These are phyloP conservation scores for Tuber brumale DNA, from an alignment of 495 filamentous ascomycete genomes.

Conservation along the genomic window DNA sequence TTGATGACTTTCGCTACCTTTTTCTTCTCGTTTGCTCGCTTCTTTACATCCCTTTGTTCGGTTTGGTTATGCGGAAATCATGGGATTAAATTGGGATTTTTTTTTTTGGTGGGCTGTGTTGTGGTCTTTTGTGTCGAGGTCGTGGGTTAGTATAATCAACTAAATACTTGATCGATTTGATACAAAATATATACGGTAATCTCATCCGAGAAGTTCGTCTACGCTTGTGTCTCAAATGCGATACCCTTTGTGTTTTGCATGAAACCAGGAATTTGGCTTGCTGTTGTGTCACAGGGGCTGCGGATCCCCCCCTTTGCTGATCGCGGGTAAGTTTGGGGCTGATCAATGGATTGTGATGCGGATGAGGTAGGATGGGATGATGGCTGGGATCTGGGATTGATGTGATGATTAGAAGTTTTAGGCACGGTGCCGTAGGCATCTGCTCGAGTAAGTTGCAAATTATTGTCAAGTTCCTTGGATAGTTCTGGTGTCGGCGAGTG, in stretches of 20 bases:
- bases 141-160: background rate
- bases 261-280: background rate
- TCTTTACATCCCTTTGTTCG: background rate
- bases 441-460: background rate
- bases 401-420: background rate
- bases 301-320: background rate
- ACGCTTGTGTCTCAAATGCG: background rate
- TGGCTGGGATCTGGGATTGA: background rate
- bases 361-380: background rate
- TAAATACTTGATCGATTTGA: background rate
- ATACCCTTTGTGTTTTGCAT: background rate
- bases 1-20: background rate
- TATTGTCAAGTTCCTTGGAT: background rate
- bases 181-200: background rate
- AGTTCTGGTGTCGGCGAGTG: background rate
- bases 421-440: background rate
- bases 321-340: background rate
- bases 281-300: background rate
- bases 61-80: background rate
- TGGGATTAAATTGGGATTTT: background rate
- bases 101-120: background rate
- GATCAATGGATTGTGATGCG: background rate
- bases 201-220: background rate
- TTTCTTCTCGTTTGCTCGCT: background rate
- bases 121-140: background rate